Evolutionary conservation across 768 basidiomycete genomes (phyloP).

Genomic region (Mycena polygramma): DNA sequence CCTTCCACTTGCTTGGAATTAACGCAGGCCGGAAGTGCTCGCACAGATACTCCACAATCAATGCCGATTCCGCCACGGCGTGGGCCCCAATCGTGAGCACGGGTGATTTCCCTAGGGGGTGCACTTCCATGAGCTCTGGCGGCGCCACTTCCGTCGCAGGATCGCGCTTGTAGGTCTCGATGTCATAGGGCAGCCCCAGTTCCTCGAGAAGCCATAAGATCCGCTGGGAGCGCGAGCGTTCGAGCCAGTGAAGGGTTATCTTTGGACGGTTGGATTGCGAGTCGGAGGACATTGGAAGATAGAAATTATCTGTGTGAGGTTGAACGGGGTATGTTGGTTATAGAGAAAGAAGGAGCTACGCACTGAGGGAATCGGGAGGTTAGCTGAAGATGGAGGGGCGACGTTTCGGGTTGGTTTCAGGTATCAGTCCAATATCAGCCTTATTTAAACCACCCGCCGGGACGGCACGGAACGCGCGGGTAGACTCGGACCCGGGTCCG

Average conservation of each 20-base stretch:
- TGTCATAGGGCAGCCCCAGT: slow-evolving; percentile 51
- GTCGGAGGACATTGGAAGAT: too few species aligned
- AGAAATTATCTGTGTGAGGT: too few species aligned
- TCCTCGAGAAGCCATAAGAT: slow-evolving; percentile 59
- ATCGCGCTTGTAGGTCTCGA: slow-evolving; percentile 48
- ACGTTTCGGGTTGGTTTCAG: too few species aligned
- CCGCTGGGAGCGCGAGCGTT: slow-evolving; percentile 51
- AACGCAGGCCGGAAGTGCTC: slow-evolving; percentile 38
- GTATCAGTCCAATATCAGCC: too few species aligned
- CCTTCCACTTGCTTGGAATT: slow-evolving; percentile 9
- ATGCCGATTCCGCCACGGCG: slow-evolving; percentile 52
- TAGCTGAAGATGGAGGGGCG: too few species aligned
- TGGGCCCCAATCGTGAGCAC: slow-evolving; percentile 53
- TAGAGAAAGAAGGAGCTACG: too few species aligned
- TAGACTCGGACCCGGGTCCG: too few species aligned
- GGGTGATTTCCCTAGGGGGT: slow-evolving; percentile 53
- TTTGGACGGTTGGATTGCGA: not conserved
- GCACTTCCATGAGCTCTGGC: slow-evolving; percentile 46
- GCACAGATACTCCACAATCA: slow-evolving; percentile 43
- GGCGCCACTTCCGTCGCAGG: slow-evolving; percentile 42
- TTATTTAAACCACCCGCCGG: too few species aligned
- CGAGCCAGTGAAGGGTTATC: slow-evolving; percentile 49
- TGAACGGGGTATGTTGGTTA: too few species aligned
- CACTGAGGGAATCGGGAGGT: too few species aligned
- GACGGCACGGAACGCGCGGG: too few species aligned